Percentiles rank a stretch among this genome's conserved stretches.
These are phyloP conservation scores for Polychaeton citri DNA, from an alignment of 2,329 filamentous ascomycete genomes.

Conservation along the genomic window DNA sequence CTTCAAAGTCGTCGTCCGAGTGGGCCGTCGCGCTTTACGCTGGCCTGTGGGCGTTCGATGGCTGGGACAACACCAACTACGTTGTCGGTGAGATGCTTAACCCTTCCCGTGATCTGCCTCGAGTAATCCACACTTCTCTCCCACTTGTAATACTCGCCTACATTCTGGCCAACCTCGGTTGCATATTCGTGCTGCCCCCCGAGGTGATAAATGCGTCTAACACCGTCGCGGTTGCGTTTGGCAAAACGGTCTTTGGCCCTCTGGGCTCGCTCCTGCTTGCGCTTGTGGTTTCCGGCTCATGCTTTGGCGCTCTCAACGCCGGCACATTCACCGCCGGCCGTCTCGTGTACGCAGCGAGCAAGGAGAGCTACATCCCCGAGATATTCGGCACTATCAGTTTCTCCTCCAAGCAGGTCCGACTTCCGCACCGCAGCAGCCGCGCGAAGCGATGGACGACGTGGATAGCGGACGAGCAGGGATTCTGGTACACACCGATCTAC, in stretches of 20 bases:
- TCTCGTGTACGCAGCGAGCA: slow-evolving; percentile 84
- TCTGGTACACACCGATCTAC: slow-evolving; percentile 90
- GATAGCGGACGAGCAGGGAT: slow-evolving; percentile 63
- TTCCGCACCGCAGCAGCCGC: slow-evolving; percentile 35
- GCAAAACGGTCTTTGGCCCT: slow-evolving; percentile 75
- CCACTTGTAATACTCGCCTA: slow-evolving; percentile 85
- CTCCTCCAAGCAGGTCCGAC: slow-evolving; percentile 19
- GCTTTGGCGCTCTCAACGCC: slow-evolving; percentile 88
- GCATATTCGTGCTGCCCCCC: slow-evolving; percentile 83
- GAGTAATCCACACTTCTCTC: slow-evolving; percentile 93
- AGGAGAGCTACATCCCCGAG: slow-evolving; percentile 81
- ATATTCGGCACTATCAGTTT: slow-evolving; percentile 64
- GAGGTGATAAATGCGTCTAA: slow-evolving; percentile 73
- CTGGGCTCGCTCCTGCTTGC: slow-evolving; percentile 73
- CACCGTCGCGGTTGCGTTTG: slow-evolving; percentile 92
- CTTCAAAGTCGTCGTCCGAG: slow-evolving; percentile 62
- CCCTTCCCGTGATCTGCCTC: slow-evolving; percentile 74
- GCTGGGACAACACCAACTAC: slow-evolving; percentile 99
- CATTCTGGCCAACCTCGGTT: slow-evolving; percentile 79
- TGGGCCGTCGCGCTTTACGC: slow-evolving; percentile 95
- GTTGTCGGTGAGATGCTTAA: slow-evolving; percentile 95
- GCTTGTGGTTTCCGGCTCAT: slow-evolving; percentile 78
- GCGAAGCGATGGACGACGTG: slow-evolving; percentile 44
- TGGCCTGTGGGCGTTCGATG: slow-evolving; percentile 94
- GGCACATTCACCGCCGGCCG: slow-evolving; percentile 87